phyloP scores from a whole-genome alignment of 192 early-diverging fungal genomes.

The Polychytrium aggregatum region DNA sequence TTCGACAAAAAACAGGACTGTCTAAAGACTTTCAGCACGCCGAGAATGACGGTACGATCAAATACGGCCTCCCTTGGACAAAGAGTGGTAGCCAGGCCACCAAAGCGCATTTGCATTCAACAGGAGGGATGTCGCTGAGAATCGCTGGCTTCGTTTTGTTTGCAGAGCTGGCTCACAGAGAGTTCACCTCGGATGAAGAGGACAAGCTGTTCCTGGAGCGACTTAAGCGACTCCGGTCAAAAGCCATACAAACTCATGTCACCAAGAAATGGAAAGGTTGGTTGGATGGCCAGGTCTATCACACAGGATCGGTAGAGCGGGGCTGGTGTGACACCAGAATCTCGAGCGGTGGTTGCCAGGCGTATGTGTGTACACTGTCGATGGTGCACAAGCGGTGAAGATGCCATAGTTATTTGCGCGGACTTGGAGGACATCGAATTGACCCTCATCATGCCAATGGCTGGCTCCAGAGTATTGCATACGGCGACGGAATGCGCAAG shows the following conservation, averaged over 20 bases:
- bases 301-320: constrained; percentile 2
- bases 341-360: constrained; percentile 25
- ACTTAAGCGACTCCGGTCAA: not conserved
- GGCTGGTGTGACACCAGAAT: constrained; percentile 16
- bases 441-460: constrained; percentile 6
- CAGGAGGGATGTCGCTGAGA: no score
- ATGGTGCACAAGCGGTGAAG: not conserved
- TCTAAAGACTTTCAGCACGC: no score
- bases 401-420: not conserved
- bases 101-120: no score
- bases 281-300: not conserved
- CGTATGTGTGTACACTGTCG: constrained; percentile 13
- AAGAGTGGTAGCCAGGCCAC: no score
- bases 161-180: not conserved
- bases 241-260: constrained; percentile 9
- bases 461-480: no score
- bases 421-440: constrained; percentile 1
- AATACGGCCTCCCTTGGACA: no score
- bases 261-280: constrained; percentile 23
- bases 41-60: no score
- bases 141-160: no score
- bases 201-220: not conserved
- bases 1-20: no score
- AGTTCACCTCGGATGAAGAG: not conserved
- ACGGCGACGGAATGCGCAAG: no score